Evolutionary conservation across 2,329 filamentous ascomycete genomes (phyloP), one percentile per base, ranked within the genome.

Genomic region (Fonsecaea monophora): DNA sequence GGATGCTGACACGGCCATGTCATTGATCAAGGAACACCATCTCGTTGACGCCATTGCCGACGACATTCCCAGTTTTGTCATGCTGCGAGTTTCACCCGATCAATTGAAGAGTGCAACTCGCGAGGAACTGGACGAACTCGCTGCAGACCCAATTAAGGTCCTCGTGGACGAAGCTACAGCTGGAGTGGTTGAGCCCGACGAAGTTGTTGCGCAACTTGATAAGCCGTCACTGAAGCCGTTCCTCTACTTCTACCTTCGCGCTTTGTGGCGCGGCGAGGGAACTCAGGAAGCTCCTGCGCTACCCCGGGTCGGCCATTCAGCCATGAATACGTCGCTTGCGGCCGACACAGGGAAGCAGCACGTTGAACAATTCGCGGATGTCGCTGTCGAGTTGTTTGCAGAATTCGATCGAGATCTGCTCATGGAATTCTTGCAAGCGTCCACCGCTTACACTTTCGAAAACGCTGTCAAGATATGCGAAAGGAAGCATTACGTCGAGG

Each of bases 111-210:
- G 85, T 5, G 90, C 93, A 72, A 82, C 87, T 0, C 80, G 87
- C 18, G 78, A 84, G 0, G 92, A 97, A 69, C 84, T 98, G 3
- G 91, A 93, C 74, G 88, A 91, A 65, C 85, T 90, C 3, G 95
- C 92, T 0, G 86, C 88, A 0, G 94, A 99, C 77, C 91, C 94
- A 1, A 91, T 97, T 60, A 88, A 89, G 1, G 81, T 98, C 7
- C 88, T 99, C 4, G 94, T 97, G 0, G 90, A 96, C 58, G 94
- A 98, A 79, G 94, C 94, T 0, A 90, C 94, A 70, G 91, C 94
- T 66, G 95, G 95, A 0, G 90, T 96, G 32, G 90, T 98, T 15
- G 88, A 86, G 34, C 91, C 93, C 0, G 85, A 87, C 3, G 85
- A 89, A 2, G 94, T 99, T 1, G 89, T 97, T 2, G 81, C 84